Base-by-base conservation (phyloP, 768 basidiomycete genomes). In the Amanita jacksonii region DNA sequence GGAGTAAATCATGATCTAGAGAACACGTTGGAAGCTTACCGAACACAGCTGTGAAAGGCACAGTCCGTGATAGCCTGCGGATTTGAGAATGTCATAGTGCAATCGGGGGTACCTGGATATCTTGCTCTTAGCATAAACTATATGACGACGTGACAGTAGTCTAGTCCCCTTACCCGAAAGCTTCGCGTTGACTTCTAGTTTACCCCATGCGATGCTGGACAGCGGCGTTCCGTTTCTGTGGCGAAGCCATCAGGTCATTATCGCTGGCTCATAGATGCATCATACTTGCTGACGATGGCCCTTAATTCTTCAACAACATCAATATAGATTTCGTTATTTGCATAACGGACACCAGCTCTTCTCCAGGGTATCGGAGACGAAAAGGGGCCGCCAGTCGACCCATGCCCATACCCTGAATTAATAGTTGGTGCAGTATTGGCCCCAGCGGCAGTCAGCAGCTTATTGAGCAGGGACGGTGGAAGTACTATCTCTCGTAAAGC, bases 281-380 rank as follows among this genome's bases (percentile, higher is more conserved):
- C 75, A 49, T 53, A 90, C 87, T 76, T 80, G 62, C 83, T 84
- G 19, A 92, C 75, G 25, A 86, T 72, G 1, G 81, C 87, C 50
- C 76, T 77, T 38, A 96, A 66, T 40, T 84, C 77, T 60, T 98
- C 94, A 0, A 76, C 69, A 47, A 96, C 70, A 56, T 98, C 93
- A 58, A 98, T 91, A 58, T 89, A 87, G 13, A 96, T 81, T 61
- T 98, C 93, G 55, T 96, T 94, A 61, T 75, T 82, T 23, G 81
- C 77, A 58, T 97, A 85, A 47, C 79, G 73, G 30, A 93, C 65
- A 5, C 85, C 86, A 1, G 83, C 73, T 59, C 85, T 85, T 45
- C 94, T 74, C 93, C 93, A 98, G 2, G 93, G 89, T 57, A 94
- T 93, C 1, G 88, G 85, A 1, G 88, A 89, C 1, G 90, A 77